Evolutionary conservation across 768 basidiomycete genomes (phyloP).

Genomic region (Pleurotus tuber-regium): DNA sequence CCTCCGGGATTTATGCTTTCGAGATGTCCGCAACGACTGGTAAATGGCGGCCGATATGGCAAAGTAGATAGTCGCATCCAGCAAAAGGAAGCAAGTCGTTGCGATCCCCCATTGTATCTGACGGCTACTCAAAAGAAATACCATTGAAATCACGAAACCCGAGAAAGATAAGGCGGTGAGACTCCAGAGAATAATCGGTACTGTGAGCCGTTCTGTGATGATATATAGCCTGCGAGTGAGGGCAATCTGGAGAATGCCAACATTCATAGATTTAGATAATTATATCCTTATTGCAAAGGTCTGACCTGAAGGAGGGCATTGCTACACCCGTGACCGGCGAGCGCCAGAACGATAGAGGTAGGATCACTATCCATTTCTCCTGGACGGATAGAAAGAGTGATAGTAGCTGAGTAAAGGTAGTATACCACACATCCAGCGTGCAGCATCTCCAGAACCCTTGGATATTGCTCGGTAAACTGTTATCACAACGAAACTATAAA

Average conservation of each 20-base stretch:
- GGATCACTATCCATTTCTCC: background rate
- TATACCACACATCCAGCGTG: conserved; percentile 25
- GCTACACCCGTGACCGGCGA: background rate
- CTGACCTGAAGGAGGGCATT: background rate
- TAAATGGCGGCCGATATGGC: background rate
- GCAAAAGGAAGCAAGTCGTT: background rate
- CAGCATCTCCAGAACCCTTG: conserved; percentile 24
- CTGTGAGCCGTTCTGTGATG: background rate
- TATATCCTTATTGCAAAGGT: background rate
- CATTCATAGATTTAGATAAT: too few species aligned
- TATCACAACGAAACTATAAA: background rate
- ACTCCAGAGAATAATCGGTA: background rate
- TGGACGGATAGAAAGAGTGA: conserved; percentile 19
- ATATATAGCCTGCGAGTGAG: background rate
- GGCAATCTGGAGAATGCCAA: too few species aligned
- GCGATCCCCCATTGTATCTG: background rate
- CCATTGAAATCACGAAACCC: background rate
- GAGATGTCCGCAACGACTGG: background rate
- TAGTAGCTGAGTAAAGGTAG: conserved; percentile 28
- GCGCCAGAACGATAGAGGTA: background rate
- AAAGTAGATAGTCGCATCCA: background rate
- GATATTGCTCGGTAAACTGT: too few species aligned
- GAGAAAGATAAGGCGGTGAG: background rate
- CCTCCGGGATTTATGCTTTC: background rate
- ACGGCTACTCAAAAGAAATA: background rate